Evolutionary conservation across 140 eudicot species (phyloP).

Genomic region (Flaveria floridana): DNA sequence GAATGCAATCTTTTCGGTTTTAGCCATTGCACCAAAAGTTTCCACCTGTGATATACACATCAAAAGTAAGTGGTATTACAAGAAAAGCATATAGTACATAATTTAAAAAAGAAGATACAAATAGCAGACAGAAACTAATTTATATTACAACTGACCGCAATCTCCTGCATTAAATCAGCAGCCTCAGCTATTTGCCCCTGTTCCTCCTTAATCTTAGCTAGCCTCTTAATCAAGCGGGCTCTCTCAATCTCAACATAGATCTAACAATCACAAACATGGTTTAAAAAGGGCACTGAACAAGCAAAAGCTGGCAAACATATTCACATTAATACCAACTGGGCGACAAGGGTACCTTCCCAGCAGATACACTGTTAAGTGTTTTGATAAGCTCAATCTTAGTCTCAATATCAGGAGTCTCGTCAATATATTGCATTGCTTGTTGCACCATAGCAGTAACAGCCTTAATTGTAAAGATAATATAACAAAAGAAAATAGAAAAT

Average conservation of each 20-base stretch:
- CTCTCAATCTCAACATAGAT: conserved; percentile 90
- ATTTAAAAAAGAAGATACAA: background rate
- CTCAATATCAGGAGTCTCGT: conserved; percentile 81
- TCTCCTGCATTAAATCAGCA: conserved; percentile 95
- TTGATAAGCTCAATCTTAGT: conserved; percentile 78
- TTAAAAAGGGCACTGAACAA: background rate
- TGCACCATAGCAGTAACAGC: conserved; percentile 91
- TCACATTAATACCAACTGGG: background rate
- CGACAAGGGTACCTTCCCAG: conserved; percentile 63
- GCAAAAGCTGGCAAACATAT: background rate
- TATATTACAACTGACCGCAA: conserved; percentile 61
- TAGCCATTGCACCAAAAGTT: conserved; percentile 98
- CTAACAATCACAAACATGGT: conserved; percentile 35
- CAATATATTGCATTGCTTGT: conserved; percentile 91
- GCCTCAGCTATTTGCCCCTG: conserved; percentile 92
- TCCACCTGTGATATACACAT: conserved; percentile 50
- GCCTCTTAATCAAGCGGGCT: conserved; percentile 76
- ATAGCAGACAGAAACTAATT: background rate
- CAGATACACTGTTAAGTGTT: conserved; percentile 84
- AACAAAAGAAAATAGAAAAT: background rate
- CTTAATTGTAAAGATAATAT: conserved; percentile 22
- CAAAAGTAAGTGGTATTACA: conserved; percentile 5
- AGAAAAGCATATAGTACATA: background rate
- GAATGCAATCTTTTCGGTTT: conserved; percentile 87
- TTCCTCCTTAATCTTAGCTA: conserved; percentile 85